These are phyloP conservation scores for Aphanomyces stellatus DNA, from an alignment of 352 stramenopile species.

Conservation along the genomic window DNA sequence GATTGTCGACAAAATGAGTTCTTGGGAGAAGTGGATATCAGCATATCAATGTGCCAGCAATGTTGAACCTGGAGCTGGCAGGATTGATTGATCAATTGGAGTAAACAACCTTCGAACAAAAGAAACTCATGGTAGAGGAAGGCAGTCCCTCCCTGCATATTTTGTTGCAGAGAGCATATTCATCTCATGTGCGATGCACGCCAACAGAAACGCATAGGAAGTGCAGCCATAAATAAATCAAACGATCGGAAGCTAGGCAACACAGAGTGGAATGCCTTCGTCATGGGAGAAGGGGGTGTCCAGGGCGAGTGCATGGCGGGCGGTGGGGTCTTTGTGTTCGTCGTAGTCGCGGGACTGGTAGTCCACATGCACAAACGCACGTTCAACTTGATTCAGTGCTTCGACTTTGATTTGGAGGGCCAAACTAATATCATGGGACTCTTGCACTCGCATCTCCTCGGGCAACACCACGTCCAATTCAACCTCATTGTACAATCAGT, in stretches of 20 bases:
- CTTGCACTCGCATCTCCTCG: conserved; percentile 84
- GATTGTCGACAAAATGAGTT: not conserved
- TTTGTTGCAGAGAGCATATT: too few species aligned
- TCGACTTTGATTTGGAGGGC: conserved; percentile 96
- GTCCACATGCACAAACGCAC: conserved; percentile 97
- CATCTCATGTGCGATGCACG: too few species aligned
- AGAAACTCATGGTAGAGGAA: not conserved
- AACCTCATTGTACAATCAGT: conserved; percentile 16
- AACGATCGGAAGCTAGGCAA: too few species aligned
- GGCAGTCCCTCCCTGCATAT: too few species aligned
- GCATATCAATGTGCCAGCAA: too few species aligned
- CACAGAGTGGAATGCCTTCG: too few species aligned
- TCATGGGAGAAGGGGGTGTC: too few species aligned
- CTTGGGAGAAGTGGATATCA: not conserved
- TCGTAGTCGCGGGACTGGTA: conserved; percentile 87
- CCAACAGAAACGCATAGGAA: too few species aligned
- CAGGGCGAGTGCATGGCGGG: too few species aligned
- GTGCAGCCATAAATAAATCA: too few species aligned
- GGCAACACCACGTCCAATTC: conserved; percentile 82
- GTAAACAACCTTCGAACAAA: not conserved
- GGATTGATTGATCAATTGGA: too few species aligned
- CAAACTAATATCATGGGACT: conserved; percentile 95
- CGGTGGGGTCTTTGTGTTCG: conserved; percentile 82
- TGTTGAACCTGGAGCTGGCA: too few species aligned
- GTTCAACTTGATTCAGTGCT: conserved; percentile 91